Conservation (phyloP, 83 land plant species). For the Isoetes engelmannii region DNA sequence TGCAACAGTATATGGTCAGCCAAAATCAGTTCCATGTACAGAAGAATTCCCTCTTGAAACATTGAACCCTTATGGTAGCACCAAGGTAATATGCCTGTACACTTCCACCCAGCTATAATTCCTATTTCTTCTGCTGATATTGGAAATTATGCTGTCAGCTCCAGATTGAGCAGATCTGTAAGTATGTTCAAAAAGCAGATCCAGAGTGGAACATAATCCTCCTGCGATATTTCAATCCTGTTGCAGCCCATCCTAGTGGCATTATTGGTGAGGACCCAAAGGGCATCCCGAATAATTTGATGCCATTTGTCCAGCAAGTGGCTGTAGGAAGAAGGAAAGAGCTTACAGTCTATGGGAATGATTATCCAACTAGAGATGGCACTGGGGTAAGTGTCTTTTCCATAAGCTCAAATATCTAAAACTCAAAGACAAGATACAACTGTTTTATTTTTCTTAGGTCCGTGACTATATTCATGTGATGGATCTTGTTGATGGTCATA, state of each 20-base stretch:
- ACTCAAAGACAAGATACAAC: not conserved
- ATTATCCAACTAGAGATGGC: conserved; percentile 80
- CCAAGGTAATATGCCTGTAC: conserved; percentile 30
- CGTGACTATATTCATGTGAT: conserved; percentile 83
- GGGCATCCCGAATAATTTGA: conserved; percentile 82
- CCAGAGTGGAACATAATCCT: conserved; percentile 74
- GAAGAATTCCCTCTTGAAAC: conserved; percentile 62
- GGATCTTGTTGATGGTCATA: conserved; percentile 81
- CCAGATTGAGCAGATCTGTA: conserved; percentile 64
- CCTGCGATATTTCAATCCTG: conserved; percentile 83
- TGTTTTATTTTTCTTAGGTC: conserved; percentile 32
- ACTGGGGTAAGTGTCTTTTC: conserved; percentile 48
- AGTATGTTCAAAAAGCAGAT: conserved; percentile 63
- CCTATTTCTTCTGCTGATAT: not conserved
- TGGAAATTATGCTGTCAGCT: conserved; percentile 31
- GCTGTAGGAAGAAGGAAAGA: conserved; percentile 77
- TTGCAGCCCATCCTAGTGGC: conserved; percentile 90
- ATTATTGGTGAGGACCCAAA: conserved; percentile 83
- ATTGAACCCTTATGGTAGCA: conserved; percentile 87
- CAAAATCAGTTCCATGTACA: conserved; percentile 68
- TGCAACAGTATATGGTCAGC: conserved; percentile 93
- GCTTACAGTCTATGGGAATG: conserved; percentile 77
- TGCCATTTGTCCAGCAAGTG: conserved; percentile 94
- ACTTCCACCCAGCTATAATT: not conserved
- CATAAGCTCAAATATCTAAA: no score